Conservation (phyloP, 345 rosid genomes). For the Citrus medica region DNA sequence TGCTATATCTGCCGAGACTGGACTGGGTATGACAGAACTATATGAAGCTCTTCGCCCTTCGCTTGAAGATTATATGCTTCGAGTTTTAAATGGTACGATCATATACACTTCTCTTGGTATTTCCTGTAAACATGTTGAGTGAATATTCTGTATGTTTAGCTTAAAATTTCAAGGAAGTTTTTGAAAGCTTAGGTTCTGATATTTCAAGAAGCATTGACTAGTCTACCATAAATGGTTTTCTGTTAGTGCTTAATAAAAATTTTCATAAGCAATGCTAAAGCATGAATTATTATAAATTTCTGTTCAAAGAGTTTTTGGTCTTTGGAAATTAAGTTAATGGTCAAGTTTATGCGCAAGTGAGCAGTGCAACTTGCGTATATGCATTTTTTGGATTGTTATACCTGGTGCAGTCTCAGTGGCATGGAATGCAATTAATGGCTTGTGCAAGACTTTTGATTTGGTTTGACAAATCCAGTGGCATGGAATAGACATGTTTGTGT, state of each 20-base stretch:
- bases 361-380: not conserved
- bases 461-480: not conserved
- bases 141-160: not conserved
- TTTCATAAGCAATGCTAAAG: not conserved
- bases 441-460: not conserved
- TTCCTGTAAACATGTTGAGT: not conserved
- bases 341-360: not conserved
- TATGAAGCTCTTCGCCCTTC: constrained; percentile 66
- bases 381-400: too few species aligned
- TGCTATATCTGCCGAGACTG: constrained; percentile 95
- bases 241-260: not conserved
- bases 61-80: constrained; percentile 61
- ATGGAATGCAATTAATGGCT: not conserved
- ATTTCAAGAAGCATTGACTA: not conserved
- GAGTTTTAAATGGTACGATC: constrained; percentile 51
- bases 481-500: not conserved
- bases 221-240: not conserved
- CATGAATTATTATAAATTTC: not conserved
- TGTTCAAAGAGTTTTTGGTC: not conserved
- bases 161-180: not conserved
- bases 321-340: not conserved
- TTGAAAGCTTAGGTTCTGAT: not conserved
- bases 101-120: not conserved
- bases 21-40: constrained; percentile 85
- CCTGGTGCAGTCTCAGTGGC: too few species aligned